phyloP scores from a whole-genome alignment of 331 rosid species.

The Stylosanthes scabra region DNA sequence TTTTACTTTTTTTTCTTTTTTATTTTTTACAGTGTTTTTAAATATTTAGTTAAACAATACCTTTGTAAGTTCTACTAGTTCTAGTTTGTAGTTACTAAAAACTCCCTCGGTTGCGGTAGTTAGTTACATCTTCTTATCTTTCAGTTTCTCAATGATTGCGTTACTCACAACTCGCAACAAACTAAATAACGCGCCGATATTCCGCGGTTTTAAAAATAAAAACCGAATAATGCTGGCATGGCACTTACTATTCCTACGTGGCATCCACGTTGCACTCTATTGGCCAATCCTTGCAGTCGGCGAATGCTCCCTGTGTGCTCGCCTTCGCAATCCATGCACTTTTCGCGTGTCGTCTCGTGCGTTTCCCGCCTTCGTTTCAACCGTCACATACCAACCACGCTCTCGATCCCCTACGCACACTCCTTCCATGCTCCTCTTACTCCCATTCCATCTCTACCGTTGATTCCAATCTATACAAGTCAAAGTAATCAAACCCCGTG shows the following conservation, averaged over 20 bases:
- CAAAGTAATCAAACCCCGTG: slow-evolving; percentile 24
- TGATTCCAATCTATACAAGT: background rate
- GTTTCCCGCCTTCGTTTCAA: background rate
- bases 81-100: too few species aligned
- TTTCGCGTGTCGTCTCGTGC: slow-evolving; percentile 50
- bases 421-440: background rate
- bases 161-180: too few species aligned
- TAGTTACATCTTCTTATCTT: too few species aligned
- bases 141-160: too few species aligned
- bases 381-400: slow-evolving; percentile 6
- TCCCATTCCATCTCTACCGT: slow-evolving; percentile 4
- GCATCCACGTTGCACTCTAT: background rate
- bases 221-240: slow-evolving; percentile 30
- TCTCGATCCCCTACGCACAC: background rate
- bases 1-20: too few species aligned
- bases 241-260: slow-evolving; percentile 13
- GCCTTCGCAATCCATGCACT: slow-evolving; percentile 47
- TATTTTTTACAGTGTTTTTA: too few species aligned
- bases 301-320: slow-evolving; percentile 36
- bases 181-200: too few species aligned
- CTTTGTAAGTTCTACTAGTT: too few species aligned
- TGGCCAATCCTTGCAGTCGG: slow-evolving; percentile 33
- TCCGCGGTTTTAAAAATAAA: too few species aligned
- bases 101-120: too few species aligned
- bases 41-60: too few species aligned